Evolutionary conservation across 2,329 filamentous ascomycete species (phyloP), one percentile per base, ranked within the genome.

Genomic region (Scortechinia acanthostroma): DNA sequence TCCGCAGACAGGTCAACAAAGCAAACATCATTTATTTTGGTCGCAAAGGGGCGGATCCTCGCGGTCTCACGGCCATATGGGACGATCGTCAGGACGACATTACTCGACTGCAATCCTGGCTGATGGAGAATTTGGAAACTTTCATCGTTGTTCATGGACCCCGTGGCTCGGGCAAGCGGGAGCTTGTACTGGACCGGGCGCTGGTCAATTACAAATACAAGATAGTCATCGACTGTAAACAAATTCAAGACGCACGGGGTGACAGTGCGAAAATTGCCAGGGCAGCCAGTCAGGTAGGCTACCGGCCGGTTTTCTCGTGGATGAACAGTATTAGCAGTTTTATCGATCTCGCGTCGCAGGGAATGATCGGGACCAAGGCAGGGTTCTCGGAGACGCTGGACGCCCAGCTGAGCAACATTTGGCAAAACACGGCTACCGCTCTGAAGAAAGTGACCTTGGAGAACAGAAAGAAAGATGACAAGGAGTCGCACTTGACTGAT

Each of bases 271-370:
- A 79, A 1, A 86, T 86, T 50, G 69, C 69, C 42, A 77, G 79
- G 16, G 76, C 79, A 2, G 81, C 81, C 2, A 63, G 67, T 10
- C 73, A 83, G 55, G 81, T 86, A 37, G 81, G 81, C 3, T 86
- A 85, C 51, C 65, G 74, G 37, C 81, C 81, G 0, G 73, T 86
- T 0, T 86, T 86, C 55, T 81, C 77, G 1, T 86, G 79, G 79
- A 75, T 84, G 70, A 86, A 86, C 56, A 84, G 76, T 48, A 77
- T 85, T 51, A 82, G 75, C 53, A 82, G 80, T 48, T 71, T 84
- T 57, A 70, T 85, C 47, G 81, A 86, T 51, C 68, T 85, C 46
- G 81, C 81, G 20, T 77, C 80, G 2, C 81, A 84, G 55, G 80
- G 80, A 46, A 77, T 81, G 44, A 80, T 57, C 10, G 55, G 55